These are phyloP conservation scores for Xanthoparmelia taractica DNA, from an alignment of 495 filamentous ascomycete genomes.

Conservation along the genomic window DNA sequence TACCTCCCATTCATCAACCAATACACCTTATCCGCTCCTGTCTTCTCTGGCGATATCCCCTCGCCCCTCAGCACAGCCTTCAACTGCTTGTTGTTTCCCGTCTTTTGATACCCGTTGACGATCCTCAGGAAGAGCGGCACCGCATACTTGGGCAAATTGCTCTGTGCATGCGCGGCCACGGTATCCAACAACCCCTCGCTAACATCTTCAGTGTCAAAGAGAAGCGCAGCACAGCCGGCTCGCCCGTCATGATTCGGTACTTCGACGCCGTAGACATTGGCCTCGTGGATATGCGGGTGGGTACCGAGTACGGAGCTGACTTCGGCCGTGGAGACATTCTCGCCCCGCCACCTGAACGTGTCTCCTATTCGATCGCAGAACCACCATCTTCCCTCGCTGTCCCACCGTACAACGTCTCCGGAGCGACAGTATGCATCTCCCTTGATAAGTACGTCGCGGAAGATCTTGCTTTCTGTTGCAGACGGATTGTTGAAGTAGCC, in stretches of 20 bases:
- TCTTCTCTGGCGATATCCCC: conserved; percentile 61
- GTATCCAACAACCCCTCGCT: conserved; percentile 41
- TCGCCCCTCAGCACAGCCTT: conserved; percentile 60
- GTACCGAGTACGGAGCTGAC: conserved; percentile 65
- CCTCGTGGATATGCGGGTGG: conserved; percentile 62
- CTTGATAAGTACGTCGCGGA: conserved; percentile 67
- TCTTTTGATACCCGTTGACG: conserved; percentile 52
- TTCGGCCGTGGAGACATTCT: conserved; percentile 85
- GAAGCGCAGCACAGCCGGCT: conserved; percentile 72
- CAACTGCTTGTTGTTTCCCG: conserved; percentile 84
- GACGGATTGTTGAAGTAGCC: conserved; percentile 76
- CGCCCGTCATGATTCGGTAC: conserved; percentile 80
- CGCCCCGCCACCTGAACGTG: conserved; percentile 91
- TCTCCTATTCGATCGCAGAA: conserved; percentile 91
- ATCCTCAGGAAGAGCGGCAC: conserved; percentile 71
- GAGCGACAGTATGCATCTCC: conserved; percentile 84
- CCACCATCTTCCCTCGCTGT: conserved; percentile 65
- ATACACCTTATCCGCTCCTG: conserved; percentile 54
- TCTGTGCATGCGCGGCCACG: conserved; percentile 51
- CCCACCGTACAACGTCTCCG: conserved; percentile 71
- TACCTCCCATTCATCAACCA: conserved; percentile 61
- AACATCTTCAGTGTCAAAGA: conserved; percentile 41
- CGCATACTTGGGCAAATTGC: conserved; percentile 61
- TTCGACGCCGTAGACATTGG: conserved; percentile 82
- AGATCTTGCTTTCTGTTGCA: conserved; percentile 70